Evolutionary conservation across 2,329 filamentous ascomycete genomes (phyloP), one percentile per base, ranked within the genome.

Genomic region (Blastomyces parvus): DNA sequence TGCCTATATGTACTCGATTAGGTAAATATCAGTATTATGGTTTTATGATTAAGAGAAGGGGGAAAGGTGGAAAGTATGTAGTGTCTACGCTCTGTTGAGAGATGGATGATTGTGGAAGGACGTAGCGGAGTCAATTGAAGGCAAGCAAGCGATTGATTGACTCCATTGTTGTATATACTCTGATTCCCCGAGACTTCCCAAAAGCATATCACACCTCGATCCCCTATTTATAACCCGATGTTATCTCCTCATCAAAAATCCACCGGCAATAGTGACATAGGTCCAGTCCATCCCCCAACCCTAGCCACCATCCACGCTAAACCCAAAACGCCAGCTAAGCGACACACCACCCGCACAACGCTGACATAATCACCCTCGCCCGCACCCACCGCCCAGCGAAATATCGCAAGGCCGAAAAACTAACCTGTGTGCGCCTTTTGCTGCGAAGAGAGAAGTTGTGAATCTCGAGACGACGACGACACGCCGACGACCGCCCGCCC

Each of bases 281-380:
- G 6, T 30, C 30, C 30, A 30, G 6, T n/a, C n/a, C n/a, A n/a
- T n/a, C n/a, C n/a, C 38, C 38, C 30, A 57, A 57, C 55, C 55
- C 55, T 57, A 57, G 33, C 56, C 42, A 30, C 2, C 22, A n/a
- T 4, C 25, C 59, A 60, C 70, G 70, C 73, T 76, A 76, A 74
- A 65, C 74, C 73, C 33, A 48, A 75, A 71, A 60, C 44, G 70
- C 66, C 61, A 64, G 56, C 69, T 78, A 77, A 78, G 76, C 76
- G 75, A 77, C 74, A 74, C 76, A 17, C 77, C 33, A 8, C 33
- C 33, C 76, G 74, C 76, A 77, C 76, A 77, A 76, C 73, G 63
- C 60, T 50, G 46, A 50, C 46, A 50, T 50, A 60, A 33, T 40
- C 25, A 59, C 25, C 3, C 48, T 58, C 9, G 5, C 40, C 36